These are phyloP conservation scores for Scedosporium minutisporum DNA, from an alignment of 2,329 filamentous ascomycete genomes.

Conservation along the genomic window DNA sequence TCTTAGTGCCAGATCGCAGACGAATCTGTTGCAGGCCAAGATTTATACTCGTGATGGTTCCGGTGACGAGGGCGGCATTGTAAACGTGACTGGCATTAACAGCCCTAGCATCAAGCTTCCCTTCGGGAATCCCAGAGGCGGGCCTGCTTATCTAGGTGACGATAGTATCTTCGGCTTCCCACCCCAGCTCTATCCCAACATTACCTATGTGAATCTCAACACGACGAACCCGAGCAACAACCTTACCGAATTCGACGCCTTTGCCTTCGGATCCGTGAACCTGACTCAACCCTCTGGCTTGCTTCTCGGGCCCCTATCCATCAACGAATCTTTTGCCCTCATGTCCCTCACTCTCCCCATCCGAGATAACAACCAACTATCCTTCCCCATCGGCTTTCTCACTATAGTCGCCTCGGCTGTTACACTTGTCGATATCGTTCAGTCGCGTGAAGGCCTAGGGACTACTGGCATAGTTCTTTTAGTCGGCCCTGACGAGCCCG, in stretches of 20 bases:
- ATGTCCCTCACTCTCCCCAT: constrained; percentile 76
- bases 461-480: constrained; percentile 60
- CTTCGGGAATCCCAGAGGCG: constrained; percentile 47
- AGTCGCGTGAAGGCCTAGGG: constrained; percentile 60
- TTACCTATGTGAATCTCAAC: constrained; percentile 50
- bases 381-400: constrained; percentile 70
- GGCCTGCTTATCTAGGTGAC: constrained; percentile 51
- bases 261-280: constrained; percentile 39
- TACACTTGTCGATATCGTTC: constrained; percentile 51
- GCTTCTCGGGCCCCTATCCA: constrained; percentile 64
- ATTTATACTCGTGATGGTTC: constrained; percentile 62
- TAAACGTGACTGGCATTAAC: constrained; percentile 52
- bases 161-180: constrained; percentile 66
- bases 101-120: constrained; percentile 50
- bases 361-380: constrained; percentile 50
- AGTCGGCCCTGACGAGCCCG: constrained; percentile 54
- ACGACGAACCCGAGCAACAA: constrained; percentile 31
- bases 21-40: constrained; percentile 58
- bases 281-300: constrained; percentile 46
- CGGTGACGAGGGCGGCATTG: constrained; percentile 43
- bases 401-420: constrained; percentile 65
- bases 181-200: constrained; percentile 63
- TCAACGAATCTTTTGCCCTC: constrained; percentile 66
- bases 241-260: constrained; percentile 36
- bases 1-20: constrained; percentile 49